Conservation (phyloP, 768 basidiomycete species). For the Phylloporus rhodoxanthus region DNA sequence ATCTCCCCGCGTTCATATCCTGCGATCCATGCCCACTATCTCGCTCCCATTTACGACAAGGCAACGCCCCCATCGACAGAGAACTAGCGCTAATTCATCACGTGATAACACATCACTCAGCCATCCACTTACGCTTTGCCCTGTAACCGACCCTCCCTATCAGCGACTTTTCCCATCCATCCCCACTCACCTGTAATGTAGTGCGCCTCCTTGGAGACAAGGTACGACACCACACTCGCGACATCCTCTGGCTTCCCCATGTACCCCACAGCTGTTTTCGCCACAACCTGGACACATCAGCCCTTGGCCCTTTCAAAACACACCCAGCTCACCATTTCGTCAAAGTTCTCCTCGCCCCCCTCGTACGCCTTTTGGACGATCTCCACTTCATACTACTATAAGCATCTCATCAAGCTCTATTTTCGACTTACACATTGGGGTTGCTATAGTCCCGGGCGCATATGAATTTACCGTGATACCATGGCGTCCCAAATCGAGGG, state of each 20-base stretch:
- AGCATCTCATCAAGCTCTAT: background rate
- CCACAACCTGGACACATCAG: constrained; percentile 8
- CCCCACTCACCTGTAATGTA: constrained; percentile 21
- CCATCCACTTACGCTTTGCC: background rate
- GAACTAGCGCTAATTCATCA: background rate
- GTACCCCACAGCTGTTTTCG: too few species aligned
- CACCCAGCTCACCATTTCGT: too few species aligned
- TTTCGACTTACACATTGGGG: constrained; percentile 18
- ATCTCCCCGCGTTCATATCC: background rate
- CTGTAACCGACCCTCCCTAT: background rate
- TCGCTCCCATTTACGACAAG: background rate
- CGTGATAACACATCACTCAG: background rate
- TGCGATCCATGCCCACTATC: background rate
- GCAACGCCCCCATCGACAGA: constrained; percentile 12
- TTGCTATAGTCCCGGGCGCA: constrained; percentile 26
- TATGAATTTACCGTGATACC: constrained; percentile 27
- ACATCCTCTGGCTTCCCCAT: too few species aligned
- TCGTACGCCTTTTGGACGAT: too few species aligned
- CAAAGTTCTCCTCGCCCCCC: too few species aligned
- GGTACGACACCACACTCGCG: constrained; percentile 4
- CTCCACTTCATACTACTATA: background rate
- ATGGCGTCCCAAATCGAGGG: constrained; percentile 23
- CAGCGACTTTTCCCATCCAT: background rate
- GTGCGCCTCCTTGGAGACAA: constrained; percentile 24
- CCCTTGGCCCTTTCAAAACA: too few species aligned